Evolutionary conservation across 768 basidiomycete genomes (phyloP), one percentile per base, ranked within the genome.

Genomic region (Leccinum truebloodii): DNA sequence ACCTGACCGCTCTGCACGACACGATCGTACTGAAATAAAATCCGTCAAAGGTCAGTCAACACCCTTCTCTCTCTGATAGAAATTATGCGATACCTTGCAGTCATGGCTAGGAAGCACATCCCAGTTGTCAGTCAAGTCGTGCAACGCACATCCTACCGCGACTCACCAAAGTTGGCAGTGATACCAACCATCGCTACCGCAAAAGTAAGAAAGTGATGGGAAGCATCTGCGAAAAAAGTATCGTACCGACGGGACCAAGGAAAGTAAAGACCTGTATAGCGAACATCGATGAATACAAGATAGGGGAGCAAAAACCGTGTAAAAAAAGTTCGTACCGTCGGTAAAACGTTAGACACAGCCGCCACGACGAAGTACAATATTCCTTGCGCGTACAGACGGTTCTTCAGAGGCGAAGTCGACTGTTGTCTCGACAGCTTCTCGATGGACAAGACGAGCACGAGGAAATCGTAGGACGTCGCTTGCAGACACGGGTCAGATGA

Each of bases 381-480:
- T 26, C 67, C 67, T 49, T 73, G 73, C 2, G 55, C 24, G 41
- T 51, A 56, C 30, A 73, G 49, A 10, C 54, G 64, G n/a, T 59
- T 65, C 24, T 1, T 48, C 22, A 74, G 46, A 18, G 63, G 54
- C 1, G 65, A 71, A 28, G 56, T 65, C 6, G 67, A 66, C 6
- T 10, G 7, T 8, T 59, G 50, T 34, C 52, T 60, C 7, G 63
- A 71, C 2, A 73, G 60, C 14, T 62, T 65, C 7, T 58, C 52
- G 3, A 65, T 28, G 10, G 63, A 62, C 10, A 74, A 28, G 8
- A 65, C 20, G 12, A 72, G 46, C 10, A 72, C 59, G 2, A 69
- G 2, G 20, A 65, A 54, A 34, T 74, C 64, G 18, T 63, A 73
- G 28, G 52, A 54, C 49, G 63, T 37, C 14, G 71, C 71, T 72